Percentiles rank a stretch among this genome's conserved stretches.
These are phyloP conservation scores for Blastomyces parvus DNA, from an alignment of 2,329 filamentous ascomycete species.

Conservation along the genomic window DNA sequence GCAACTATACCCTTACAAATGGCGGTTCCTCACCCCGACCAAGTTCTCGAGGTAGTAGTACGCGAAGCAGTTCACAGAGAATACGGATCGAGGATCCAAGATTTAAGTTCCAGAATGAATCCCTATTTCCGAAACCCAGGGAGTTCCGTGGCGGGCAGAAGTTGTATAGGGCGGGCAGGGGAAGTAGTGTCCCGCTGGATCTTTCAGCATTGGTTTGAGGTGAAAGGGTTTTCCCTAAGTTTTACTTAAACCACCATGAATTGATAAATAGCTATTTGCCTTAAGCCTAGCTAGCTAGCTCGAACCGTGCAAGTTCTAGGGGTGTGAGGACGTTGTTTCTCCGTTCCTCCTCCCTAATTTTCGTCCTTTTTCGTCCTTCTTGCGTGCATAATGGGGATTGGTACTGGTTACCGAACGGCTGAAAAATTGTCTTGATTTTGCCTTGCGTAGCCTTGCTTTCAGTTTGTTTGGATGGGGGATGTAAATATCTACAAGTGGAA, in stretches of 20 bases:
- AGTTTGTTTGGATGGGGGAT: neutral
- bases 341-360: no score
- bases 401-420: neutral
- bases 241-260: no score
- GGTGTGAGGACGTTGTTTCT: neutral
- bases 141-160: constrained; percentile 65
- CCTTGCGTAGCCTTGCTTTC: neutral
- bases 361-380: neutral
- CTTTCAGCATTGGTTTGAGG: constrained; percentile 47
- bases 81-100: constrained; percentile 61
- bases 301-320: neutral
- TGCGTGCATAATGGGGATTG: neutral
- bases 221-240: neutral
- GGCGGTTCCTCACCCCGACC: constrained; percentile 30
- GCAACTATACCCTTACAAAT: constrained; percentile 64
- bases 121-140: constrained; percentile 71
- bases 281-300: neutral
- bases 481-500: neutral
- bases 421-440: neutral
- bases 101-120: constrained; percentile 81
- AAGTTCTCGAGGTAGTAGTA: neutral
- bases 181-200: constrained; percentile 88
- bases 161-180: constrained; percentile 80
- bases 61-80: constrained; percentile 11
- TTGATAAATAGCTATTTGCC: no score